These are phyloP conservation scores for Fusarium cyanostomum DNA, from an alignment of 2,329 filamentous ascomycete species.

Conservation along the genomic window DNA sequence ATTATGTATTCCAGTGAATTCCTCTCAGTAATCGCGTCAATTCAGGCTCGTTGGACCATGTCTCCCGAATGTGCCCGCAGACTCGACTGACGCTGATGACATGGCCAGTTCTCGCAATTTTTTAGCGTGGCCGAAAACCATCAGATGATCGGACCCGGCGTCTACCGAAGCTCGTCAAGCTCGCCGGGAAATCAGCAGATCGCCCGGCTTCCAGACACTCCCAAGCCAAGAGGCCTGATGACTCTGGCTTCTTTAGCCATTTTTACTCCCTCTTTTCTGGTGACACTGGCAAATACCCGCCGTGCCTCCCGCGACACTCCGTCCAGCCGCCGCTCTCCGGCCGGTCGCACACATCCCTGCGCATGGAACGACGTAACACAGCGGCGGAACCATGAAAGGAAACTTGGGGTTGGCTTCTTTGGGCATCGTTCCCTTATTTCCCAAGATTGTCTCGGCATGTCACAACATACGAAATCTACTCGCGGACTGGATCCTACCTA, in stretches of 20 bases:
- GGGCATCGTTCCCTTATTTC: too few relatives aligned
- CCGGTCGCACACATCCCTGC: neutral
- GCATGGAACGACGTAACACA: too few relatives aligned
- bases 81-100: neutral
- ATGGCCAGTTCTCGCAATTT: neutral
- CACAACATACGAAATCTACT: too few relatives aligned
- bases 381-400: too few relatives aligned
- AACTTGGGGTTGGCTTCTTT: too few relatives aligned
- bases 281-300: too few relatives aligned
- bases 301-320: too few relatives aligned
- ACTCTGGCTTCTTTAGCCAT: neutral
- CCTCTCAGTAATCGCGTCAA: too few relatives aligned
- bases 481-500: too few relatives aligned
- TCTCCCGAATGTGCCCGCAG: neutral
- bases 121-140: constrained; percentile 5
- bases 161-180: constrained; percentile 15
- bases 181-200: constrained; percentile 28
- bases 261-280: neutral
- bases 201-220: constrained; percentile 4
- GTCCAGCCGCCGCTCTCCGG: neutral
- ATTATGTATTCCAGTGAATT: too few relatives aligned
- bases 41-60: too few relatives aligned
- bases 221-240: neutral
- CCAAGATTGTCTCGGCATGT: too few relatives aligned
- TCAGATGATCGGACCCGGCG: constrained; percentile 29